Evolutionary conservation across 208 protist genomes (phyloP).

Genomic region (Acanthamoeba sp.): DNA sequence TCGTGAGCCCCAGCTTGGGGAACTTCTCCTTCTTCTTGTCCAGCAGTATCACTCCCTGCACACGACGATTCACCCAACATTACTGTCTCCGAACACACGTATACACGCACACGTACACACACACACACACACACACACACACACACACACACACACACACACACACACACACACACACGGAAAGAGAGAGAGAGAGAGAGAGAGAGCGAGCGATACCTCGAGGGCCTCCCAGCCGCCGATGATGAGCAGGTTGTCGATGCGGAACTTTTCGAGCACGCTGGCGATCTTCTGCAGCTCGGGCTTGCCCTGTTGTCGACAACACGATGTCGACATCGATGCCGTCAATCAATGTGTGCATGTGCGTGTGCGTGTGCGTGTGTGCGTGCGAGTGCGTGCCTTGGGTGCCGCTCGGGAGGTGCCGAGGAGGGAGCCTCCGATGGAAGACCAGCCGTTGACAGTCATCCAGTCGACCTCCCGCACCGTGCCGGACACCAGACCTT

Average conservation of each 20-base stretch:
- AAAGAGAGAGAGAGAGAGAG: no score
- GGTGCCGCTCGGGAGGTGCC: conserved; percentile 43
- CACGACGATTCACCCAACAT: conserved; percentile 7
- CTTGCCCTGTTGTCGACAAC: conserved; percentile 47
- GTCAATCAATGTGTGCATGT: no score
- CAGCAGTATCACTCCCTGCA: conserved; percentile 26
- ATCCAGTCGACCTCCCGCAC: conserved; percentile 81
- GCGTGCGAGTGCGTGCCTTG: no score
- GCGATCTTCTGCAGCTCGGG: conserved; percentile 75
- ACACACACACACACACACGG: conserved; percentile 6
- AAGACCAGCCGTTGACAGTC: conserved; percentile 82
- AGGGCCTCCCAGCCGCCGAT: conserved; percentile 88
- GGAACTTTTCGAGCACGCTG: conserved; percentile 44
- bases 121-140: no score
- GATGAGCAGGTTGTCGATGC: conserved; percentile 80
- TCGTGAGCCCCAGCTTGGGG: conserved; percentile 65
- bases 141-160: neutral
- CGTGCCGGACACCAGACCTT: conserved; percentile 74
- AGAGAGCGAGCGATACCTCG: neutral
- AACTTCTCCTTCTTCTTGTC: conserved; percentile 59
- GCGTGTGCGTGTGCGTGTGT: no score
- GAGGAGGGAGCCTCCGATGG: conserved; percentile 74
- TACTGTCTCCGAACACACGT: conserved; percentile 31
- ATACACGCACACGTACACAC: neutral
- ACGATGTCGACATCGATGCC: no score